These are phyloP conservation scores for Artemisia tridentata DNA, from an alignment of 129 eudicot genomes.

Conservation along the genomic window DNA sequence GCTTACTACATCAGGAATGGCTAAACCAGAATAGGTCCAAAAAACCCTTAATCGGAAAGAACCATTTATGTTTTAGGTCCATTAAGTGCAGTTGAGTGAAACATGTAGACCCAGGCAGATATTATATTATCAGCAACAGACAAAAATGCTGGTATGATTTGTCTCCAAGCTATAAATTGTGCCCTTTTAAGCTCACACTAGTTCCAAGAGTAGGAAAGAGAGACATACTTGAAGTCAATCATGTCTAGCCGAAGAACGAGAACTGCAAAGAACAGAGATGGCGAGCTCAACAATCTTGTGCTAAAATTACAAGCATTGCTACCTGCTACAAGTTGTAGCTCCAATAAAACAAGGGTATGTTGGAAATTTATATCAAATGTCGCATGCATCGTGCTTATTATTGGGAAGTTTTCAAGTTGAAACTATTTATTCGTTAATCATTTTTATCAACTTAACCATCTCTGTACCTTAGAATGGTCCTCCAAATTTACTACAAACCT, in stretches of 20 bases:
- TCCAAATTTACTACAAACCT: constrained; percentile 18
- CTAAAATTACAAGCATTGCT: constrained; percentile 48
- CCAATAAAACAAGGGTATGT: constrained; percentile 46
- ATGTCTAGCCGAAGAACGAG: constrained; percentile 52
- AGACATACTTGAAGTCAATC: constrained; percentile 7
- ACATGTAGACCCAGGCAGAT: constrained; percentile 25
- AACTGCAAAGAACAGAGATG: constrained; percentile 31
- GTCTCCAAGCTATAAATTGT: constrained; percentile 19
- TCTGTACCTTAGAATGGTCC: constrained; percentile 12
- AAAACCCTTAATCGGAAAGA: constrained; percentile 21
- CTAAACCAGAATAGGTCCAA: constrained; percentile 19
- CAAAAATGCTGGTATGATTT: constrained; percentile 28
- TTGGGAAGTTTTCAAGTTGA: background rate
- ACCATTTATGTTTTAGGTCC: constrained; percentile 32
- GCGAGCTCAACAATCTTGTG: constrained; percentile 55
- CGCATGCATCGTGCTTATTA: background rate
- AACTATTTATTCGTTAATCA: background rate
- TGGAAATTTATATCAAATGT: too few relatives aligned
- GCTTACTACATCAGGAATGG: constrained; percentile 13
- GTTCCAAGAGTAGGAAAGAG: constrained; percentile 13
- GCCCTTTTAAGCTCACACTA: constrained; percentile 43
- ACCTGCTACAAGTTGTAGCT: constrained; percentile 48
- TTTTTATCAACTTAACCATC: background rate
- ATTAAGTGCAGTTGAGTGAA: constrained; percentile 13
- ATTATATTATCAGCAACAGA: constrained; percentile 41